Percentiles rank a stretch among this genome's conserved stretches.
phyloP scores from a whole-genome alignment of 176 grass and related monocot genomes.

The Avena insularis region DNA sequence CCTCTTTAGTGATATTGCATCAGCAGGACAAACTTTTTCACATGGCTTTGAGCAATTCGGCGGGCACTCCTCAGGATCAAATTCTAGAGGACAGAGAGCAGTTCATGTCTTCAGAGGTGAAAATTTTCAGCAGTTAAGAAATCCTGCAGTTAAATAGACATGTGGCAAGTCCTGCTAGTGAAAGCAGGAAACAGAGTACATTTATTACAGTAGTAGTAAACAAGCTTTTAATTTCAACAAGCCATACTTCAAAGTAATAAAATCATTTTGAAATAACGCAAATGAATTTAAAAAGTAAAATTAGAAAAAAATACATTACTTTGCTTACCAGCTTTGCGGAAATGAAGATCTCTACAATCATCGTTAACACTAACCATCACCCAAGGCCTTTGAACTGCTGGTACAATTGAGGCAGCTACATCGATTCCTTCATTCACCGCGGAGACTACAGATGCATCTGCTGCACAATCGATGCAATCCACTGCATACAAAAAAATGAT shows the following conservation, averaged over 20 bases:
- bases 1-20: slow-evolving; percentile 71
- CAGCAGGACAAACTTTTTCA: slow-evolving; percentile 84
- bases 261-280: not conserved
- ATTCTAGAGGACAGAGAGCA: slow-evolving; percentile 58
- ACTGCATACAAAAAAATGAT: slow-evolving; percentile 52
- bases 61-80: slow-evolving; percentile 87
- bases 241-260: not conserved
- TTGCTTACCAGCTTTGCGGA: slow-evolving; percentile 85
- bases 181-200: slow-evolving; percentile 12
- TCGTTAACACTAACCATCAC: slow-evolving; percentile 96
- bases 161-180: not conserved
- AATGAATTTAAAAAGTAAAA: not conserved
- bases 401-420: slow-evolving; percentile 63
- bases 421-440: slow-evolving; percentile 94
- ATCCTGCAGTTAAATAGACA: slow-evolving; percentile 24
- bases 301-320: not conserved
- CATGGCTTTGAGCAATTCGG: slow-evolving; percentile 80
- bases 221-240: not conserved
- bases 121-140: not conserved
- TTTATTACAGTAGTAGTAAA: not conserved
- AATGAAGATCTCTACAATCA: slow-evolving; percentile 90
- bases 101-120: slow-evolving; percentile 15
- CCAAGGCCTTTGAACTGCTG: slow-evolving; percentile 71
- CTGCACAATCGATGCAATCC: slow-evolving; percentile 96
- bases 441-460: slow-evolving; percentile 78